Evolutionary conservation across 2,329 filamentous ascomycete species (phyloP).

Genomic region (Phyllosticta citriasiana): DNA sequence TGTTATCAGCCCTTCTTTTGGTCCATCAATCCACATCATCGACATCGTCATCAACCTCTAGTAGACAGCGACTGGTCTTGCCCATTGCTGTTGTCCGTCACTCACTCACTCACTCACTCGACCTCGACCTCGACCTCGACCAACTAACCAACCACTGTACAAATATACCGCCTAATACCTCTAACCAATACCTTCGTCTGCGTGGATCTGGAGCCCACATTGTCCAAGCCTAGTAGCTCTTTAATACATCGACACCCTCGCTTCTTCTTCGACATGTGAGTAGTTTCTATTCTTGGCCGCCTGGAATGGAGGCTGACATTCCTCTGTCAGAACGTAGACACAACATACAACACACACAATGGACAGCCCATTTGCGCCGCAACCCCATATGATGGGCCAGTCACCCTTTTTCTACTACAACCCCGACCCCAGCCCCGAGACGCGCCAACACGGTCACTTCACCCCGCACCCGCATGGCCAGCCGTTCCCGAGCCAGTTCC

Average conservation of each 20-base stretch:
- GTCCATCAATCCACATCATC: background rate
- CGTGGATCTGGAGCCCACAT: background rate
- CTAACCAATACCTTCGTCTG: background rate
- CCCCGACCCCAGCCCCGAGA: conserved; percentile 61
- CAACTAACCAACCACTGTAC: too few species aligned
- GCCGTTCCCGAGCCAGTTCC: conserved; percentile 33
- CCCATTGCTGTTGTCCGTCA: conserved; percentile 29
- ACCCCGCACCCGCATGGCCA: conserved; percentile 49
- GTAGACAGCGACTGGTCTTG: conserved; percentile 31
- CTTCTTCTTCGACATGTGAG: conserved; percentile 5
- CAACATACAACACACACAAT: conserved; percentile 37
- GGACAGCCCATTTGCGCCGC: conserved; percentile 52
- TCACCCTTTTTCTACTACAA: conserved; percentile 82
- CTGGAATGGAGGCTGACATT: conserved; percentile 19
- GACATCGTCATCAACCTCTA: conserved; percentile 13
- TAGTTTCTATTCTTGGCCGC: conserved; percentile 1
- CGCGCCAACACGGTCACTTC: conserved; percentile 66
- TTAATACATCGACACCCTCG: conserved; percentile 1
- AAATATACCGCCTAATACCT: background rate
- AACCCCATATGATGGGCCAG: conserved; percentile 52
- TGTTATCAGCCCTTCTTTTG: conserved; percentile 31
- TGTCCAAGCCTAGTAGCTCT: conserved; percentile 1
- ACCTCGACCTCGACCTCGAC: background rate
- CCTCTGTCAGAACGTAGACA: conserved; percentile 12
- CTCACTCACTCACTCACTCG: conserved; percentile 19